Percentiles rank a stretch among this genome's conserved stretches.
Conservation (phyloP, 768 basidiomycete species). For the Rhizopogon vesiculosus region DNA sequence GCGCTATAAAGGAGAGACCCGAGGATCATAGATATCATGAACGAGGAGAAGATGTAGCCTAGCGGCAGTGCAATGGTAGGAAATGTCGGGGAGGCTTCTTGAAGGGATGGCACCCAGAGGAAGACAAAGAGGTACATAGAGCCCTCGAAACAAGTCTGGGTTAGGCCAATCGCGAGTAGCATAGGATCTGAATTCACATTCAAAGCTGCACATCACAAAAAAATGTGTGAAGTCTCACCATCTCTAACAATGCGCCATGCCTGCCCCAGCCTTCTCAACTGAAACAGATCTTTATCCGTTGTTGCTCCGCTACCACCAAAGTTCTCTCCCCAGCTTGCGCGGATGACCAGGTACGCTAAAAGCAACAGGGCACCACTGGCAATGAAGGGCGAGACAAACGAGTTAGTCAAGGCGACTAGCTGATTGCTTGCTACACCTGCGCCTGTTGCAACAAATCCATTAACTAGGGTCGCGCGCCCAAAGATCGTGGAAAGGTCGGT, state of each 20-base stretch:
- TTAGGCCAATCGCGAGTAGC: conserved; percentile 61
- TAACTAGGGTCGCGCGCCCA: conserved; percentile 69
- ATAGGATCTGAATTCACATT: conserved; percentile 41
- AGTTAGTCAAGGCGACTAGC: conserved; percentile 46
- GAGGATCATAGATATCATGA: conserved; percentile 83
- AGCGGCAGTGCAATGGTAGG: conserved; percentile 48
- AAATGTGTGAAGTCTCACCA: conserved; percentile 28
- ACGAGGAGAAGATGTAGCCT: conserved; percentile 75
- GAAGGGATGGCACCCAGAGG: conserved; percentile 74
- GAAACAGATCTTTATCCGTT: conserved; percentile 37
- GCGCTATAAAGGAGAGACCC: conserved; percentile 67
- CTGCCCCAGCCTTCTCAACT: conserved; percentile 45
- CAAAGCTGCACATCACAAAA: not conserved
- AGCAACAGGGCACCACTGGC: conserved; percentile 55
- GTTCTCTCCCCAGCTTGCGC: conserved; percentile 62
- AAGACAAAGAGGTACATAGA: conserved; percentile 86
- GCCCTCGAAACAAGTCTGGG: conserved; percentile 80
- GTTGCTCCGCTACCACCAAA: conserved; percentile 45
- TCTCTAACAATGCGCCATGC: conserved; percentile 55
- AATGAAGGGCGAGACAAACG: conserved; percentile 61
- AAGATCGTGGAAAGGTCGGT: conserved; percentile 63
- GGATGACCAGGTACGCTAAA: conserved; percentile 53
- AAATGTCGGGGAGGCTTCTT: conserved; percentile 46
- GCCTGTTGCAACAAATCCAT: conserved; percentile 64
- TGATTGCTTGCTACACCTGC: conserved; percentile 67